A percentile compares a stretch with the other conserved stretches of the same genome.
phyloP scores from a whole-genome alignment of 345 rosid genomes.

The Sisymbrium altissimum region DNA sequence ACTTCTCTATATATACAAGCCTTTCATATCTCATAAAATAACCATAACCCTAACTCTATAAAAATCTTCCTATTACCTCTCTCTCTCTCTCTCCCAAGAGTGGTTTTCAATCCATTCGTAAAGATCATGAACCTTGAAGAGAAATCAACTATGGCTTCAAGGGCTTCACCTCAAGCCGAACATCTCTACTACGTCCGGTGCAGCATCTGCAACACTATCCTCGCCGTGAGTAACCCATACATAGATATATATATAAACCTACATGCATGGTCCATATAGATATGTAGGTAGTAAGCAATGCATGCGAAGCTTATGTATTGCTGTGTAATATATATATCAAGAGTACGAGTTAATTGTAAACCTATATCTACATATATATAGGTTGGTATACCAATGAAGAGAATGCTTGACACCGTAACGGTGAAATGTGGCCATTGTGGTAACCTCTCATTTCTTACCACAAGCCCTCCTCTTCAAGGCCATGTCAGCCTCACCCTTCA shows the following conservation, averaged over 20 bases:
- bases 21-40: constrained; percentile 12
- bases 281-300: neutral
- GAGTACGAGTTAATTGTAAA: neutral
- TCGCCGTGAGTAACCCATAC: constrained; percentile 83
- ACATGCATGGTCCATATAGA: neutral
- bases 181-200: constrained; percentile 97
- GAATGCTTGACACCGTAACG: constrained; percentile 85
- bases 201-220: constrained; percentile 98
- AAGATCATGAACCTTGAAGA: constrained; percentile 60
- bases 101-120: constrained; percentile 3
- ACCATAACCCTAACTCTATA: constrained; percentile 14
- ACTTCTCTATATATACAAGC: constrained; percentile 26
- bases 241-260: neutral
- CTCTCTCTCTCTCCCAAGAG: neutral
- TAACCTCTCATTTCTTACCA: constrained; percentile 85
- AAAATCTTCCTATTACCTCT: constrained; percentile 17
- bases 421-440: constrained; percentile 99
- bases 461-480: constrained; percentile 79
- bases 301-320: neutral
- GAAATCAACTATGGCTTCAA: constrained; percentile 57
- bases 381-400: constrained; percentile 95
- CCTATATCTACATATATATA: constrained; percentile 24
- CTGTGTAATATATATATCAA: neutral
- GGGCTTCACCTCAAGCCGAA: constrained; percentile 53
- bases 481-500: constrained; percentile 61